A percentile compares a stretch with the other conserved stretches of the same genome.
Evolutionary conservation across 116 monocot species (phyloP).

Genomic region (Posidonia oceanica): DNA sequence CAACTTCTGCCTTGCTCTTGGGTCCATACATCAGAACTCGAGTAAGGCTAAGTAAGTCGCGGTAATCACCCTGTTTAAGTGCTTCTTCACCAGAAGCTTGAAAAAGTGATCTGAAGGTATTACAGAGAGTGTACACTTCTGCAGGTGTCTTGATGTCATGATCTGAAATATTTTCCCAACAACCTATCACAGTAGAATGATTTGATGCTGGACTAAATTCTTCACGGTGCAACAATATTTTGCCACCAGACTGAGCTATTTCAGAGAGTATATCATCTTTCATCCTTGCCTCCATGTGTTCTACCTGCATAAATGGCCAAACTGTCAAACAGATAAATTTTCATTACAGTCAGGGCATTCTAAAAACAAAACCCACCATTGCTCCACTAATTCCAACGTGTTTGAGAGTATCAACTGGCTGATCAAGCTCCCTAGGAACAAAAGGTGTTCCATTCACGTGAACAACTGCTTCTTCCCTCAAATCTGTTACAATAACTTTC

Average conservation of each 20-base stretch:
- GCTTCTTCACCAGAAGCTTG: constrained; percentile 41
- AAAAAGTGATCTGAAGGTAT: too few relatives aligned
- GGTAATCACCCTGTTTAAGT: constrained; percentile 86
- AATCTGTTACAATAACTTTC: constrained; percentile 74
- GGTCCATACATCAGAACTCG: constrained; percentile 86
- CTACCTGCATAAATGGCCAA: constrained; percentile 47
- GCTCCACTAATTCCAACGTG: constrained; percentile 96
- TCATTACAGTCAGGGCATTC: not conserved
- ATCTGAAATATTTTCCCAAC: constrained; percentile 61
- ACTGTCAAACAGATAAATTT: constrained; percentile 9
- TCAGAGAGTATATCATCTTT: constrained; percentile 93
- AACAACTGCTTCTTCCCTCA: constrained; percentile 96
- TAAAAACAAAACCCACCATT: constrained; percentile 41
- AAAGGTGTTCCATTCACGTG: constrained; percentile 86
- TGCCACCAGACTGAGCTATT: constrained; percentile 61
- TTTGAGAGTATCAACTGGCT: constrained; percentile 92
- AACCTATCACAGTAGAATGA: constrained; percentile 67
- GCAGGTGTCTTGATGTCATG: constrained; percentile 78
- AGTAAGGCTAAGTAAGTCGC: constrained; percentile 90
- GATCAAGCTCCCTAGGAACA: constrained; percentile 94
- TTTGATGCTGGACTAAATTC: constrained; percentile 46
- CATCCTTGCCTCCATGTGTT: constrained; percentile 89
- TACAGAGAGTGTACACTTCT: constrained; percentile 89
- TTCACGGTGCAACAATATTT: constrained; percentile 85
- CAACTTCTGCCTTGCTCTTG: constrained; percentile 85